Conservation (phyloP, 352 stramenopile genomes). For the Phytophthora macrochlamydospora region DNA sequence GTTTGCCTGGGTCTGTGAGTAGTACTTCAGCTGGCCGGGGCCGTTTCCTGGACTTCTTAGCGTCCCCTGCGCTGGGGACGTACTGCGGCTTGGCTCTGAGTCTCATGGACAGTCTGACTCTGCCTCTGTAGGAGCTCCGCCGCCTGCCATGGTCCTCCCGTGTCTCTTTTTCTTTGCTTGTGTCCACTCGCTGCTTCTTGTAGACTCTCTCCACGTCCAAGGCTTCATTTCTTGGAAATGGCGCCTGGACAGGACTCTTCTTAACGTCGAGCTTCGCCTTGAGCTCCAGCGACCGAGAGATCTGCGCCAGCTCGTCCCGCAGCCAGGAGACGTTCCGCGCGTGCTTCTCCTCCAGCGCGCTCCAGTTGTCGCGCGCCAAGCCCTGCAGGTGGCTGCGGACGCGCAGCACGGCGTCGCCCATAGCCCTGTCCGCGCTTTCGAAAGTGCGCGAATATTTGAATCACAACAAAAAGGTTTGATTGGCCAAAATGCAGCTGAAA, state of each 20-base stretch:
- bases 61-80: slow-evolving; percentile 4
- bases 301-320: slow-evolving; percentile 50
- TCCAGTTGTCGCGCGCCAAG: slow-evolving; percentile 60
- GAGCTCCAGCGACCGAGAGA: slow-evolving; percentile 58
- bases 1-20: slow-evolving; percentile 26
- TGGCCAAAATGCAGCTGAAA: not conserved
- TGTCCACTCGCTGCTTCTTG: not conserved
- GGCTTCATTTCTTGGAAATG: slow-evolving; percentile 10
- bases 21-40: slow-evolving; percentile 27
- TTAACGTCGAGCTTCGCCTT: slow-evolving; percentile 48
- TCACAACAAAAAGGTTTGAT: not conserved
- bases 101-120: slow-evolving; percentile 15
- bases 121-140: slow-evolving; percentile 2
- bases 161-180: not conserved
- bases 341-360: slow-evolving; percentile 49
- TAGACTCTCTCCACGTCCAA: not conserved
- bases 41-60: slow-evolving; percentile 44
- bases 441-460: slow-evolving; percentile 2
- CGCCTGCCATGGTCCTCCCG: not conserved
- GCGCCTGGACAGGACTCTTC: slow-evolving; percentile 9
- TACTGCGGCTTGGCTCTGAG: slow-evolving; percentile 6
- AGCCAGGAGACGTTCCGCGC: slow-evolving; percentile 53
- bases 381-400: slow-evolving; percentile 61
- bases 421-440: slow-evolving; percentile 27
- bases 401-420: slow-evolving; percentile 73